Evolutionary conservation across 805 yeast species (phyloP).

Genomic region (Lipomyces chichibuensis): DNA sequence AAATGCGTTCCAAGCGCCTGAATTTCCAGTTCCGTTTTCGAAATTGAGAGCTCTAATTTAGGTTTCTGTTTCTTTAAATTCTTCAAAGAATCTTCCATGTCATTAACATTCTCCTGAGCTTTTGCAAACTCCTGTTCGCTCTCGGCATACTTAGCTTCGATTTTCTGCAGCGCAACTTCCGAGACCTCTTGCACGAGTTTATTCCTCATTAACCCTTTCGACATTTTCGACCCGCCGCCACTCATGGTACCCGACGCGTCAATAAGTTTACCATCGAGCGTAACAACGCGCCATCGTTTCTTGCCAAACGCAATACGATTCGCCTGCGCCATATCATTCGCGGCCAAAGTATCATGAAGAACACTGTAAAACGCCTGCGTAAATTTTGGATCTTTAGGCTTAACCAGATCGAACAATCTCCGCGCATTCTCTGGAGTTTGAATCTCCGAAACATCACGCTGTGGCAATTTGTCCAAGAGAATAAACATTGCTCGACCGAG

Average conservation of each 20-base stretch:
- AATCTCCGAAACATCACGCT: constrained; percentile 60
- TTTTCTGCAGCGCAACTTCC: constrained; percentile 58
- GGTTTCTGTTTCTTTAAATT: constrained; percentile 69
- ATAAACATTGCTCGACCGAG: constrained; percentile 91
- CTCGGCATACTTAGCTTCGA: constrained; percentile 56
- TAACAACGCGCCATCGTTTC: constrained; percentile 83
- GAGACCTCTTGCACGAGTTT: constrained; percentile 50
- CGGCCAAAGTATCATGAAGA: constrained; percentile 84
- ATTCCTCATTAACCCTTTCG: constrained; percentile 74
- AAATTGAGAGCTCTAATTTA: constrained; percentile 62
- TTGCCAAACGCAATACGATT: constrained; percentile 83
- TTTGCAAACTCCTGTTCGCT: constrained; percentile 59
- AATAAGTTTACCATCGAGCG: constrained; percentile 87
- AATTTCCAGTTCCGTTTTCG: constrained; percentile 65
- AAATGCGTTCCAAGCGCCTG: constrained; percentile 61
- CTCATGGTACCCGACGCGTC: constrained; percentile 94
- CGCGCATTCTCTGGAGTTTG: constrained; percentile 76
- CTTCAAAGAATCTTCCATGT: constrained; percentile 63
- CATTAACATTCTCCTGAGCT: constrained; percentile 42
- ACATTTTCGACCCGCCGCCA: constrained; percentile 81
- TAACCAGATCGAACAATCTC: constrained; percentile 80
- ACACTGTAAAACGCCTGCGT: constrained; percentile 89
- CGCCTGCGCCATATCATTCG: constrained; percentile 75
- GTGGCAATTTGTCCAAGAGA: constrained; percentile 71
- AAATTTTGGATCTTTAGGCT: constrained; percentile 67